phyloP scores from a whole-genome alignment of 257 asterid species.

The Nemophila menziesii region DNA sequence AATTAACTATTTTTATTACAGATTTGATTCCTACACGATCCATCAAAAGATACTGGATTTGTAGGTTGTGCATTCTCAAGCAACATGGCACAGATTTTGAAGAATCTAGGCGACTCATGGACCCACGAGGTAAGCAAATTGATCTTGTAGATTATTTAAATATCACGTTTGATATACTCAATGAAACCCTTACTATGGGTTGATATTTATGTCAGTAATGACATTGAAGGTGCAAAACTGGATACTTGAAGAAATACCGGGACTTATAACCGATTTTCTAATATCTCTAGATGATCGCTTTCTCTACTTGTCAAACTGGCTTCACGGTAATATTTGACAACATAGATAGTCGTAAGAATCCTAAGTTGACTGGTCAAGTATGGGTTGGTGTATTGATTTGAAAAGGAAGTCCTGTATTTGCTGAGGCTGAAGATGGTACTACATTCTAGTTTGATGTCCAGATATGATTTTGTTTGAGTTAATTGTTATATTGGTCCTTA shows the following conservation, averaged over 20 bases:
- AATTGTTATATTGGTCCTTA: too few relatives aligned
- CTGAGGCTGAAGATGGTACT: constrained; percentile 66
- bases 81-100: constrained; percentile 78
- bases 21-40: constrained; percentile 85
- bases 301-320: constrained; percentile 78
- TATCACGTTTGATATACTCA: too few relatives aligned
- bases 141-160: too few relatives aligned
- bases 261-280: constrained; percentile 74
- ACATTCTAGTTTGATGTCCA: constrained; percentile 71
- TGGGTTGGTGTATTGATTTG: constrained; percentile 64
- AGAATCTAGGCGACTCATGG: constrained; percentile 72
- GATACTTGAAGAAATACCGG: constrained; percentile 87
- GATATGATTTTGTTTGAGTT: too few relatives aligned
- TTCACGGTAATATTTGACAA: constrained; percentile 83
- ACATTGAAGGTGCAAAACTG: constrained; percentile 71
- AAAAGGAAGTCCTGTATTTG: constrained; percentile 58
- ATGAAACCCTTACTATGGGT: constrained; percentile 9
- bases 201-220: constrained; percentile 50
- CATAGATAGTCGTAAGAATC: constrained; percentile 64
- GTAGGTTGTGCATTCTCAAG: constrained; percentile 90
- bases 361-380: constrained; percentile 59
- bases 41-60: constrained; percentile 69
- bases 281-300: constrained; percentile 72
- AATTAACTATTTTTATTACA: constrained; percentile 12
- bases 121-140: constrained; percentile 58